Evolutionary conservation across 768 basidiomycete genomes (phyloP).

Genomic region (Chiua virens): DNA sequence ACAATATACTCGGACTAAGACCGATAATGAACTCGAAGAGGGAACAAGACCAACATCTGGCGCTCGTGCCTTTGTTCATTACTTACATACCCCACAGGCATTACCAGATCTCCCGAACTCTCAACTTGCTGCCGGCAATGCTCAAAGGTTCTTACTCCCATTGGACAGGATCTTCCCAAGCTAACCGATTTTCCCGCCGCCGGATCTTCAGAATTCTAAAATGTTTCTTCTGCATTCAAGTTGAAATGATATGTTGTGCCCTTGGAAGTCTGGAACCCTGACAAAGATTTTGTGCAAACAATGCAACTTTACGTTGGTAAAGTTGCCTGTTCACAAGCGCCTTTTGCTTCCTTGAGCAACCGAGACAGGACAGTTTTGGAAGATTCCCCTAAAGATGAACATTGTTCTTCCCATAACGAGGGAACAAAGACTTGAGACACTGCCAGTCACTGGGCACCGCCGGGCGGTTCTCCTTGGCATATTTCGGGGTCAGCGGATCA

Average conservation of each 20-base stretch:
- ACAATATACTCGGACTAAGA: background rate
- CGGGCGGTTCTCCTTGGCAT: conserved; percentile 5
- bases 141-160: conserved; percentile 6
- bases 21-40: background rate
- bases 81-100: conserved; percentile 17
- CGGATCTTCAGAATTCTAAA: conserved; percentile 23
- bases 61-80: background rate
- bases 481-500: conserved; percentile 13
- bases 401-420: conserved; percentile 33
- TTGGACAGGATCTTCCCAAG: conserved; percentile 21
- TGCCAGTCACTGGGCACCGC: too few species aligned
- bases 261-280: background rate
- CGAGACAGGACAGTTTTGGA: conserved; percentile 19
- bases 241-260: conserved; percentile 3
- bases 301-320: conserved; percentile 24
- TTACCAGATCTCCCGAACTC: background rate
- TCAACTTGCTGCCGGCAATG: too few species aligned
- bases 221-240: background rate
- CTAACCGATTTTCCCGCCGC: conserved; percentile 15
- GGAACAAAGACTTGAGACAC: conserved; percentile 32
- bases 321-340: conserved; percentile 9
- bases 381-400: conserved; percentile 19
- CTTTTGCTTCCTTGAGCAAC: conserved; percentile 16
- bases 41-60: background rate
- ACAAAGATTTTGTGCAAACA: conserved; percentile 10